Conservation (phyloP, 106 monocot genomes). For the Platanthera zijinensis region DNA sequence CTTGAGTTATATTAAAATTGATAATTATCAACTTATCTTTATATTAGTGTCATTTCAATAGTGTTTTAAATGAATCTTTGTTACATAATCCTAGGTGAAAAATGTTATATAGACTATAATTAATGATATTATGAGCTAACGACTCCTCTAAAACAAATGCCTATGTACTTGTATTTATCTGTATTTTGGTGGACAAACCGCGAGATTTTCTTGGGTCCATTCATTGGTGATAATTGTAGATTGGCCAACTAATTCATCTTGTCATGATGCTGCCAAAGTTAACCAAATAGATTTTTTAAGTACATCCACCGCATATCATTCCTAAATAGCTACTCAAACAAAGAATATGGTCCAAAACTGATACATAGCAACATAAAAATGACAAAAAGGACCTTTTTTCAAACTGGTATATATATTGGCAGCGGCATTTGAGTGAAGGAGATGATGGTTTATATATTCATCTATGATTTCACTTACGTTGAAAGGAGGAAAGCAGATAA, state of each 20-base stretch:
- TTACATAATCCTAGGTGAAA: too few species aligned
- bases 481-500: background rate
- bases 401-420: background rate
- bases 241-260: background rate
- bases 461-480: background rate
- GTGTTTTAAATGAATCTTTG: too few species aligned
- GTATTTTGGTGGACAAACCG: too few species aligned
- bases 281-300: background rate
- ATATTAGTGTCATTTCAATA: too few species aligned
- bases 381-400: background rate
- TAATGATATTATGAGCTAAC: too few species aligned
- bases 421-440: background rate
- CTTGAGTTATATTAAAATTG: too few species aligned
- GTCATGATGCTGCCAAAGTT: background rate
- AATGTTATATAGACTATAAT: too few species aligned
- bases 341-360: background rate
- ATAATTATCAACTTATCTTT: too few species aligned
- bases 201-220: too few species aligned
- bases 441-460: background rate
- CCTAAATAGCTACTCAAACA: background rate
- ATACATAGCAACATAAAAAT: background rate
- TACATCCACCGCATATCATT: background rate
- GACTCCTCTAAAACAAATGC: too few species aligned
- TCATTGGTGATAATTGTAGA: background rate
- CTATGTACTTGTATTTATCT: too few species aligned